These are phyloP conservation scores for Phyllosticta paracitricarpa DNA, from an alignment of 2,329 filamentous ascomycete species.

Conservation along the genomic window DNA sequence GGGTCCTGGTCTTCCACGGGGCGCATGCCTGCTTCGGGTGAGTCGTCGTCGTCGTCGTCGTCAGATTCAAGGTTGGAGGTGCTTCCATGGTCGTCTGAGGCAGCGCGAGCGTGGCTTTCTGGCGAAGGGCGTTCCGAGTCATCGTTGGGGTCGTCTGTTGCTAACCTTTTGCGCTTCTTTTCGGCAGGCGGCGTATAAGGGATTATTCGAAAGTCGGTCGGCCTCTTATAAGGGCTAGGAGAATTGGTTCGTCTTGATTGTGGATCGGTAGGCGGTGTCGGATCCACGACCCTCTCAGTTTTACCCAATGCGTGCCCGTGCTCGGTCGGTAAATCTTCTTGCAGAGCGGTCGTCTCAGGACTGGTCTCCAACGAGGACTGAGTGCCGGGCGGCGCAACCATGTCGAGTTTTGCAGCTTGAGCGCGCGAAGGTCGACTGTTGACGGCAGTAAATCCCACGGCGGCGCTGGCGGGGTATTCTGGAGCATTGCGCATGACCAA, in stretches of 20 bases:
- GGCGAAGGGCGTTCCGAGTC: background rate
- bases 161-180: background rate
- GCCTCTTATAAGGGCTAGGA: background rate
- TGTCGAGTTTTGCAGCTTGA: background rate
- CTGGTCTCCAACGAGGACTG: background rate
- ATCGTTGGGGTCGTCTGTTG: background rate
- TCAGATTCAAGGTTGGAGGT: background rate
- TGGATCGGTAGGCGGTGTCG: background rate
- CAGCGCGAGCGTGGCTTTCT: background rate
- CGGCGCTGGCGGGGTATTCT: background rate
- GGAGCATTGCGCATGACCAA: background rate
- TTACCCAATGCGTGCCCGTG: background rate
- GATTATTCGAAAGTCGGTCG: background rate
- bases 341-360: background rate
- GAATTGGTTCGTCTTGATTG: background rate
- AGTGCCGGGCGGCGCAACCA: background rate
- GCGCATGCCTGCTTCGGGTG: background rate
- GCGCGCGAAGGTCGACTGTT: constrained; percentile 1
- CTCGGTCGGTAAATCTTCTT: background rate
- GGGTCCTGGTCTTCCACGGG: background rate
- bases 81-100: background rate
- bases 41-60: background rate
- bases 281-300: background rate
- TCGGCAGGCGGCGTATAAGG: background rate
- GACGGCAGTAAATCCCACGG: constrained; percentile 7